phyloP scores from a whole-genome alignment of 306 rosid genomes.

The Trichosanthes truncata region DNA sequence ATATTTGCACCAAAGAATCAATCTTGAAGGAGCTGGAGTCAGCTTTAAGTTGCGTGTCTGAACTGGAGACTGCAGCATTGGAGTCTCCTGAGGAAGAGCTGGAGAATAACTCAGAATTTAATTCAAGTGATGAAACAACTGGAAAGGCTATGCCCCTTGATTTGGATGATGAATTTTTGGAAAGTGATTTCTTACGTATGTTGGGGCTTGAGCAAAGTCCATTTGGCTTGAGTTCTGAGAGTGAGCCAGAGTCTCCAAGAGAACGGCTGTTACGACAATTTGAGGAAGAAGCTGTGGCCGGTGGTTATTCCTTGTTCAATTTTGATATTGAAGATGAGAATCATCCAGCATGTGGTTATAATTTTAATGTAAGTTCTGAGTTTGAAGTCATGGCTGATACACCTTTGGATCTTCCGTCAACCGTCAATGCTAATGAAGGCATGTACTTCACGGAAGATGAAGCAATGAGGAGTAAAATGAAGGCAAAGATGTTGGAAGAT shows the following conservation, averaged over 20 bases:
- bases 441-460: constrained; percentile 31
- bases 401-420: constrained; percentile 25
- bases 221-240: constrained; percentile 44
- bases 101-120: constrained; percentile 23
- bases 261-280: constrained; percentile 74
- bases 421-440: constrained; percentile 35
- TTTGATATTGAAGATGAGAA: constrained; percentile 24
- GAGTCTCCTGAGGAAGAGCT: constrained; percentile 53
- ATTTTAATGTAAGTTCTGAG: constrained; percentile 22
- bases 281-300: constrained; percentile 61
- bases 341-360: constrained; percentile 22
- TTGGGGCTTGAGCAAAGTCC: constrained; percentile 56
- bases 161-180: constrained; percentile 65
- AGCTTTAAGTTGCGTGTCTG: constrained; percentile 44
- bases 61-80: constrained; percentile 40
- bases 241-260: constrained; percentile 83
- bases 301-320: constrained; percentile 60
- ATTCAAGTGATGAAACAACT: constrained; percentile 12
- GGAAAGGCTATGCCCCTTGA: constrained; percentile 32
- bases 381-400: constrained; percentile 26
- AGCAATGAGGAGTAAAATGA: constrained; percentile 35
- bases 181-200: constrained; percentile 62
- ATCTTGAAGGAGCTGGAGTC: constrained; percentile 72
- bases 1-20: constrained; percentile 36
- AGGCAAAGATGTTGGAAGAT: constrained; percentile 62